Conservation (phyloP, 129 eudicot species). For the Flaveria sonorensis region DNA sequence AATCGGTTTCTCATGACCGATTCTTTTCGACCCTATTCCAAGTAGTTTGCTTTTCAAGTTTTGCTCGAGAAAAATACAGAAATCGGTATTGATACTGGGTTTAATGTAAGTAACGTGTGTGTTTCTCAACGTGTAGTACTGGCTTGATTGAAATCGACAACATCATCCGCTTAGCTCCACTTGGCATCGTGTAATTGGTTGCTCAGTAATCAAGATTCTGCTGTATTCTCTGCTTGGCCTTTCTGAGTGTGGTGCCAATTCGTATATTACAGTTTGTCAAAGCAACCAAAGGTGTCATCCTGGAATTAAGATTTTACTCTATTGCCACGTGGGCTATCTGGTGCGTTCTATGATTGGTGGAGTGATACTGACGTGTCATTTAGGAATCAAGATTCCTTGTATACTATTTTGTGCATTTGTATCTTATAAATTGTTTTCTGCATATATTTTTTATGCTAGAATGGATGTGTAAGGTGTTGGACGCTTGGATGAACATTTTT, state of each 20-base stretch:
- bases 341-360: slow-evolving; percentile 13
- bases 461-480: no score
- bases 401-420: slow-evolving; percentile 9
- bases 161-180: slow-evolving; percentile 2
- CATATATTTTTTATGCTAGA: not conserved
- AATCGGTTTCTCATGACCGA: slow-evolving; percentile 55
- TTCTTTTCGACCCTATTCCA: not conserved
- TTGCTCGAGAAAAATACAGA: not conserved
- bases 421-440: slow-evolving; percentile 12
- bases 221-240: not conserved
- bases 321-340: slow-evolving; percentile 16
- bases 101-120: no score
- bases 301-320: not conserved
- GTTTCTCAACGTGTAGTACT: no score
- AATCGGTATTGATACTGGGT: not conserved
- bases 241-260: not conserved
- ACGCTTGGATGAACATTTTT: no score
- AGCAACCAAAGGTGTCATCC: slow-evolving; percentile 17
- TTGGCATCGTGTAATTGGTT: not conserved
- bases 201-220: no score
- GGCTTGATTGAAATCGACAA: not conserved
- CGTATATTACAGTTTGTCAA: not conserved
- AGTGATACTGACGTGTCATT: slow-evolving; percentile 18
- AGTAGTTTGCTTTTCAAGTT: slow-evolving; percentile 4
- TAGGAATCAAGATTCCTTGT: slow-evolving; percentile 8